Evolutionary conservation across 495 filamentous ascomycete genomes (phyloP), one percentile per base, ranked within the genome.

Genomic region (Neurospora africana): DNA sequence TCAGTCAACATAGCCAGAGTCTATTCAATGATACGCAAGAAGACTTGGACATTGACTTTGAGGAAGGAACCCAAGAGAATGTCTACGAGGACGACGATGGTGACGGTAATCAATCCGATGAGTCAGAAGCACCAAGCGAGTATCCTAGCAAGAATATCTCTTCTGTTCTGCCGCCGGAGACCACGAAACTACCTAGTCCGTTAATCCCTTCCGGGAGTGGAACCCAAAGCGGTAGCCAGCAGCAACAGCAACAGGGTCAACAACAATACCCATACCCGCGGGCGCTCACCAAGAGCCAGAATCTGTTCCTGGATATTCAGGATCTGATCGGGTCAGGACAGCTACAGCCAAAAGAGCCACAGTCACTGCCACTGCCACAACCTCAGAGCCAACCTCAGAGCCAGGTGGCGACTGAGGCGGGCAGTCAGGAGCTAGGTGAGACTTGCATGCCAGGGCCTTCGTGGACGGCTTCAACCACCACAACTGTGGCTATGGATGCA

Each of bases 91-190:
- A 74, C 0, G 72, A 72, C 4, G 71, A 68, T 8, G 70, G 68
- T 15, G 71, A 65, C 2, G 70, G 68, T 8, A 74, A 8, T 2
- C 71, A 68, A 7, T 72, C 72, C 30, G 41, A 38, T 35, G 30
- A 19, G 6, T 69, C 70, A 35, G 74, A 80, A 74, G 74, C 78
- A 68, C 78, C 78, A 35, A 79, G 77, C 65, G 78, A 80, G 69
- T 80, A 80, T 44, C 74, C 74, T 21, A 80, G 78, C n/a, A 74
- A 61, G 15, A 61, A 61, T 61, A 61, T 61, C 53, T 61, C 53
- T 7, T 7, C 53, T 30, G 27, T 15, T 33, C 27, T 61, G 53
- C 9, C 53, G 53, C 53, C 27, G 3, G 53, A 61, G 11, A 61
- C 27, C 1, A 61, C 53, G 53, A 61, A 33, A 61, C 11, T 9